Percentiles rank a stretch among this genome's conserved stretches.
phyloP scores from a whole-genome alignment of 2,329 filamentous ascomycete species.

The Neopestalotiopsis sp. region DNA sequence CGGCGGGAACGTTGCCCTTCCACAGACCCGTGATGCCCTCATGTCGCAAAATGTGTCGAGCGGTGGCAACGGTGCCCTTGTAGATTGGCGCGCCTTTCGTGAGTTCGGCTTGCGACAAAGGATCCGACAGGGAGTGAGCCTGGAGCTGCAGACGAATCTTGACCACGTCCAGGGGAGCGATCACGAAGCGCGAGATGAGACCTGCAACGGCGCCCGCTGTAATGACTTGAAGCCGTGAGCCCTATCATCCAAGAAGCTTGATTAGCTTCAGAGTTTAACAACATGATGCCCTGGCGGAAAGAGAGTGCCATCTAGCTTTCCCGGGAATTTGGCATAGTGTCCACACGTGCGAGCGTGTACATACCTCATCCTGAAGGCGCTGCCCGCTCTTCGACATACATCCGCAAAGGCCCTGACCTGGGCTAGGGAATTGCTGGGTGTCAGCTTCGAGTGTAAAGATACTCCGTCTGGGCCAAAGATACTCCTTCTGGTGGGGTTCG shows the following conservation, averaged over 20 bases:
- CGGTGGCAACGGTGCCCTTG: conserved; percentile 78
- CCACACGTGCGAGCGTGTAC: conserved; percentile 18
- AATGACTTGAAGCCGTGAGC: conserved; percentile 62
- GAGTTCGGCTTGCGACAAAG: conserved; percentile 60
- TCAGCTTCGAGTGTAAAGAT: neutral
- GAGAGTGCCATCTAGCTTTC: neutral
- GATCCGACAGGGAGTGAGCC: conserved; percentile 81
- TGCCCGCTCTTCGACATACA: conserved; percentile 50
- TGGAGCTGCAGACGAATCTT: conserved; percentile 98
- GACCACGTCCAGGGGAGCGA: conserved; percentile 94
- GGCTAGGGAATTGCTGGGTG: conserved; percentile 22
- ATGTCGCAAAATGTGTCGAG: conserved; percentile 76
- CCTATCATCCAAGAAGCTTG: conserved; percentile 41
- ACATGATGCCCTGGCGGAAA: neutral
- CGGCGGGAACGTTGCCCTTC: conserved; percentile 97
- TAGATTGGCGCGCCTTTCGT: conserved; percentile 59
- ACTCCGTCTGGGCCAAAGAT: too few species aligned
- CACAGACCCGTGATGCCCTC: conserved; percentile 89
- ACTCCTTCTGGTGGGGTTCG: neutral
- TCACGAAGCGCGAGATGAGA: conserved; percentile 89
- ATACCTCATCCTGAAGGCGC: conserved; percentile 66
- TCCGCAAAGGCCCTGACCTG: conserved; percentile 38
- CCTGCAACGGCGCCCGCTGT: conserved; percentile 71
- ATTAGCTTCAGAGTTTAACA: conserved; percentile 2
- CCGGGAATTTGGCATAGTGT: neutral